Conservation (phyloP, 2,329 filamentous ascomycete species). For the Colletotrichum graminicola region DNA sequence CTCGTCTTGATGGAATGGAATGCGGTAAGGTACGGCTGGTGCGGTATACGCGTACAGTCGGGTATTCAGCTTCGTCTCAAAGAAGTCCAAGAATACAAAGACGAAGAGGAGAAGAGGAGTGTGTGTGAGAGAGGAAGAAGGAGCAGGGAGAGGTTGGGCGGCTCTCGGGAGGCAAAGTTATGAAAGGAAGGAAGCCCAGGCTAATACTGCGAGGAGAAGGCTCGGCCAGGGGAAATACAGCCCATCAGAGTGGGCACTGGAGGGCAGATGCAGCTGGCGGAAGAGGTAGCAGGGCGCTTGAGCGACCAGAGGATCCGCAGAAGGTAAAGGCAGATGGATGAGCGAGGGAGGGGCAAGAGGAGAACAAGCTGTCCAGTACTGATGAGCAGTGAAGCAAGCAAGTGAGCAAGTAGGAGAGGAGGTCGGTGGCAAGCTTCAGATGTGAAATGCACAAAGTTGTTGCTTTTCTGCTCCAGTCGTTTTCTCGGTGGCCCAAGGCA, state of each 20-base stretch:
- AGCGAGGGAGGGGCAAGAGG: not conserved
- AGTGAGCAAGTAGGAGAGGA: not conserved
- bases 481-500: constrained; percentile 26
- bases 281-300: constrained; percentile 20
- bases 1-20: constrained; percentile 11
- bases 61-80: constrained; percentile 1
- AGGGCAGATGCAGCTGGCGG: constrained; percentile 24
- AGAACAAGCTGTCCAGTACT: constrained; percentile 2
- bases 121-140: constrained; percentile 2
- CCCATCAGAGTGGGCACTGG: constrained; percentile 34
- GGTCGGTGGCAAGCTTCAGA: constrained; percentile 18
- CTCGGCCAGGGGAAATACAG: constrained; percentile 38
- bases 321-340: not conserved
- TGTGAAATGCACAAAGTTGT: constrained; percentile 31
- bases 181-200: constrained; percentile 23
- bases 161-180: constrained; percentile 7
- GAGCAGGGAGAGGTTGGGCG: not conserved
- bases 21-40: constrained; percentile 3
- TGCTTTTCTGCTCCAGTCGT: constrained; percentile 28
- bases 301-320: constrained; percentile 12
- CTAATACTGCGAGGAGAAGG: constrained; percentile 20
- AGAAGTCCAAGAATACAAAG: constrained; percentile 32
- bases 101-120: constrained; percentile 8
- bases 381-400: constrained; percentile 17
- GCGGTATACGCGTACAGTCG: not conserved